Evolutionary conservation across 768 basidiomycete species (phyloP), one percentile per base, ranked within the genome.

Genomic region (Amanita inopinata): DNA sequence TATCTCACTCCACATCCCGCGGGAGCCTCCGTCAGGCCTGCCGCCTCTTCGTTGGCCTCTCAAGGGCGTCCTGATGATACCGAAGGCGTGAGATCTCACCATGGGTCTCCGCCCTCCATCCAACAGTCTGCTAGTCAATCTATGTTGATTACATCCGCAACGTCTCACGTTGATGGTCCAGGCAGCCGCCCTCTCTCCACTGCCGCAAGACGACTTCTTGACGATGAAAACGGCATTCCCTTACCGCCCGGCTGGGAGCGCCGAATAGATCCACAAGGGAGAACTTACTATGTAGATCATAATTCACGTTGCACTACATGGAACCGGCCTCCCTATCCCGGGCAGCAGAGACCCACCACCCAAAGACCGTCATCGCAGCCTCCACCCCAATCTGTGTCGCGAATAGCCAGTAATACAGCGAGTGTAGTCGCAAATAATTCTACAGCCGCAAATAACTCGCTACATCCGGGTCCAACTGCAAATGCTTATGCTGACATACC

Each of bases 281-380:
- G 90, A 44, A 61, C 75, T 17, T 93, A 93, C 61, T 92, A 84
- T 56, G 87, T 93, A 46, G 90, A 94, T 58, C 91, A 93, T 58
- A 82, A 74, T 52, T 76, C 78, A 4, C 76, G 85, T 46, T 71
- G 75, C 6, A 92, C 90, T 27, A 82, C 85, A 15, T 92, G 90
- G 90, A 71, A 76, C 51, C 73, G 78, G 43, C 81, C 76, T 2
- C 52, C 53, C 31, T 43, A 50, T 12, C 49, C 57, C 24, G 51
- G 52, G 9, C 55, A 56, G 32, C 52, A 58, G 62, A 46, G 23
- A 31, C 47, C 52, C 36, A 20, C 51, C 23, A 20, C 56, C n/a
- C 51, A 48, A 33, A 51, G 59, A 23, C 57, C 63, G 23, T 33
- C 58, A 1, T 55, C 60, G 10, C 56, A 57, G 38, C 24, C 46